Base-by-base conservation (phyloP, 2,329 filamentous ascomycete genomes). In the Colletotrichum gigasporum region DNA sequence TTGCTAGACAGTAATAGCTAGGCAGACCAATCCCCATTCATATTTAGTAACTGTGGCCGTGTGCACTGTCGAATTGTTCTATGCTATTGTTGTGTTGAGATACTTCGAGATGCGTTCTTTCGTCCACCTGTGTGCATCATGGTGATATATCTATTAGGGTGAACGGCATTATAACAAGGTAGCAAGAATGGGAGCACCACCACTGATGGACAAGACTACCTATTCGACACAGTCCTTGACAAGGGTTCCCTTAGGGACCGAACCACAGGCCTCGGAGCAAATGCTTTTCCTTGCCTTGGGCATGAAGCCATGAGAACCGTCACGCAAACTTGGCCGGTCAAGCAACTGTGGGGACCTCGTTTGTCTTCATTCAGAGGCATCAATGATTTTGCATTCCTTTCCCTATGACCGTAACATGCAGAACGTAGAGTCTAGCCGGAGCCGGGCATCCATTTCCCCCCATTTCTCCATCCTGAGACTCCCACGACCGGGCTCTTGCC, bases 321-420 rank as follows among this genome's bases (percentile, higher is more conserved):
- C 35, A 58, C 45, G 7, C 3, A 18, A 4, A 32, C 18, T 24
- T 24, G 24, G 14, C 22, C 39, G 2, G 12, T 24, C 39, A 22
- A 39, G 26, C 11, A 14, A 16, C 11, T 35, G 50, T 61, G 35
- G 34, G 39, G 42, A 45, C 57, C 56, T 55, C 57, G 50, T 61
- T n/a, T 51, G 42, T 62, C 28, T 65, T 65, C 56, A 35, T 64
- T 64, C 63, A 57, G 59, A 65, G 57, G 63, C 59, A 65, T 64
- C 55, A 64, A 54, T 47, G 51, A 57, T 74, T 76, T 75, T 72
- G 74, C 79, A 75, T 75, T 75, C 72, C 75, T 76, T 82, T 80
- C 80, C 80, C 76, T 80, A 77, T 78, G 77, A 78, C 80, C 80
- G 75, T 80, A 78, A 79, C 75, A 81, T 82, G 80, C 75, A 81